Evolutionary conservation across 352 stramenopile genomes (phyloP), one percentile per base, ranked within the genome.

Genomic region (Globisporangium spiculum): DNA sequence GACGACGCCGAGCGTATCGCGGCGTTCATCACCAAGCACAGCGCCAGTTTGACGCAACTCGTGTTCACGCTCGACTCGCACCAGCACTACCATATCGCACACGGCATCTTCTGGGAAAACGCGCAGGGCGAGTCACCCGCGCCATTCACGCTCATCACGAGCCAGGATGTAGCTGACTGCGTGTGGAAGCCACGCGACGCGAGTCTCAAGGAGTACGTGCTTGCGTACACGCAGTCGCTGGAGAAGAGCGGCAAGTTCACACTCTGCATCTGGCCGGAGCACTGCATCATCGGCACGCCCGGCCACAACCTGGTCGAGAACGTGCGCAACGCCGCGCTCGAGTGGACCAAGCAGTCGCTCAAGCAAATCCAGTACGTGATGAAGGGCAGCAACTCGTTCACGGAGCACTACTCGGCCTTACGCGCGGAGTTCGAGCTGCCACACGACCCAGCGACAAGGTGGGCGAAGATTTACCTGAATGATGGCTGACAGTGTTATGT

Each of bases 11-110:
- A 76, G 50, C 86, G 93, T 27, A 98, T 98, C 53, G 81, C 94
- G 6, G 66, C 60, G 20, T 90, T 99, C 61, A 98, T 99, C 72
- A 48, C 36, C 12, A 56, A 83, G 60, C 74, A 98, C 73, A 22
- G 60, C 9, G 32, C 52, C 1, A 36, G 86, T 52, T 87, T 97
- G 58, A 66, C 76, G 55, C 90, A 98, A 66, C 78, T 99, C 34
- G 86, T 98, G 24, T 84, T 98, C n/a, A 99, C 97, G 26, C 78
- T 99, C 60, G 97, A 99, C 75, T 98, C 92, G 53, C 97, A 99
- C 80, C 90, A 98, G 63, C 93, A 92, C 48, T 88, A 98, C 63
- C 94, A 99, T 80, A 98, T 99, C 72, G 94, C 96, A 7, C 95
- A 99, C 78, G 90, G 88, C 9, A 83, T 85, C 36, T 99, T 98